These are phyloP conservation scores for Penicillium egyptiacum DNA, from an alignment of 495 filamentous ascomycete species.

Conservation along the genomic window DNA sequence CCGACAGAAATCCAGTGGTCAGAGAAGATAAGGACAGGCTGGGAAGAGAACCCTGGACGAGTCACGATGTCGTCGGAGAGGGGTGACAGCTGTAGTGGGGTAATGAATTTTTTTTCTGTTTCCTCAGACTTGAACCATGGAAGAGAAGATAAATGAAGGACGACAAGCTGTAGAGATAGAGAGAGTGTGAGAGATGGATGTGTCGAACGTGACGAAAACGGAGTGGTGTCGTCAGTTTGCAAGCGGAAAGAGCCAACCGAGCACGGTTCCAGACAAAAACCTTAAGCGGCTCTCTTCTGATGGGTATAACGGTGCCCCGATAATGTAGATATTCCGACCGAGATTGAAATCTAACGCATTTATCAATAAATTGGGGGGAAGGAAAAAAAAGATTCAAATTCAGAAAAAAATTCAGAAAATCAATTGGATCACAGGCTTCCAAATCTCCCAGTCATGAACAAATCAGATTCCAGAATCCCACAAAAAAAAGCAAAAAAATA, in stretches of 20 bases:
- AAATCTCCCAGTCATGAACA: conserved; percentile 12
- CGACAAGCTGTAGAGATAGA: conserved; percentile 19
- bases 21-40: conserved; percentile 23
- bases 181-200: conserved; percentile 7
- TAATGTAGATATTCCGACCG: not conserved
- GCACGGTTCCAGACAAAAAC: conserved; percentile 13
- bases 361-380: not conserved
- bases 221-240: conserved; percentile 40
- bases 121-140: conserved; percentile 3
- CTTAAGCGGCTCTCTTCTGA: conserved; percentile 4
- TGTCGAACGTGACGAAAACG: conserved; percentile 20
- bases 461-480: conserved; percentile 22
- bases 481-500: conserved; percentile 10
- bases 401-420: conserved; percentile 16
- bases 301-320: not conserved
- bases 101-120: conserved; percentile 7
- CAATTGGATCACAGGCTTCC: conserved; percentile 23
- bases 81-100: conserved; percentile 23
- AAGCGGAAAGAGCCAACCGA: conserved; percentile 28
- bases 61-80: conserved; percentile 29
- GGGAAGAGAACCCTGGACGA: conserved; percentile 15
- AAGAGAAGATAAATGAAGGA: conserved; percentile 12
- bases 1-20: conserved; percentile 10
- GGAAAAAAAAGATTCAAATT: conserved; percentile 9
- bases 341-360: not conserved